Conservation (phyloP, 2,329 filamentous ascomycete species). For the Davidsoniella australis region DNA sequence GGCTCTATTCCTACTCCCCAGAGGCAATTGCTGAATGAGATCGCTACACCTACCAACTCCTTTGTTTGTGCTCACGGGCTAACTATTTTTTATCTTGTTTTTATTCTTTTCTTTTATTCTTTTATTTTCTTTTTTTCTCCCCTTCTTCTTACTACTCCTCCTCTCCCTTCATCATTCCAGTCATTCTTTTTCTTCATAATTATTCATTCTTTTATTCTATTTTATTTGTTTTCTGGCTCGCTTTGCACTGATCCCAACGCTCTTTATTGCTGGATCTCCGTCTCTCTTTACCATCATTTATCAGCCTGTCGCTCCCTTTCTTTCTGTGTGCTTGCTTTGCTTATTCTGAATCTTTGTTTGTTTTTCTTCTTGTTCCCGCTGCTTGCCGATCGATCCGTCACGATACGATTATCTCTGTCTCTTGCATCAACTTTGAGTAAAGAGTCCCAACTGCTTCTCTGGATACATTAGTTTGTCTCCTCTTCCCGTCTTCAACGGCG, state of each 20-base stretch:
- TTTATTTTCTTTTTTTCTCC: constrained; percentile 6
- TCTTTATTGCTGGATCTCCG: too few species aligned
- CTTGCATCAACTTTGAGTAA: not conserved
- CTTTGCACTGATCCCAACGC: too few species aligned
- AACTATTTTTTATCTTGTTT: not conserved
- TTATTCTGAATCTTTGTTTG: not conserved
- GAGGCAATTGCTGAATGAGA: constrained; percentile 3
- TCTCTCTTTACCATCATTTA: too few species aligned
- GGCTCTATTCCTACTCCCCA: not conserved
- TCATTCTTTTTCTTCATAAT: constrained; percentile 6
- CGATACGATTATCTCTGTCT: not conserved
- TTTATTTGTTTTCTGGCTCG: not conserved
- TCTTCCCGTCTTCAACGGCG: too few species aligned
- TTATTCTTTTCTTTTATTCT: not conserved
- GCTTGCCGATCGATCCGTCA: too few species aligned
- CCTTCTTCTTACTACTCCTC: constrained; percentile 11
- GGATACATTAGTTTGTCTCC: too few species aligned
- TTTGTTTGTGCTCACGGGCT: not conserved
- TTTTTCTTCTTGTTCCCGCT: constrained; percentile 1
- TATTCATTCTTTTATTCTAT: not conserved
- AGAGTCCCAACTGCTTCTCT: too few species aligned
- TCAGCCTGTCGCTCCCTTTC: not conserved
- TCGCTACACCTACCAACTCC: constrained; percentile 7
- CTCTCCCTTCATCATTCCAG: constrained; percentile 1
- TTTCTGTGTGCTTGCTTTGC: not conserved